Base-by-base conservation (phyloP, 1,284 basidiomycete species). In the Malassezia japonica region DNA sequence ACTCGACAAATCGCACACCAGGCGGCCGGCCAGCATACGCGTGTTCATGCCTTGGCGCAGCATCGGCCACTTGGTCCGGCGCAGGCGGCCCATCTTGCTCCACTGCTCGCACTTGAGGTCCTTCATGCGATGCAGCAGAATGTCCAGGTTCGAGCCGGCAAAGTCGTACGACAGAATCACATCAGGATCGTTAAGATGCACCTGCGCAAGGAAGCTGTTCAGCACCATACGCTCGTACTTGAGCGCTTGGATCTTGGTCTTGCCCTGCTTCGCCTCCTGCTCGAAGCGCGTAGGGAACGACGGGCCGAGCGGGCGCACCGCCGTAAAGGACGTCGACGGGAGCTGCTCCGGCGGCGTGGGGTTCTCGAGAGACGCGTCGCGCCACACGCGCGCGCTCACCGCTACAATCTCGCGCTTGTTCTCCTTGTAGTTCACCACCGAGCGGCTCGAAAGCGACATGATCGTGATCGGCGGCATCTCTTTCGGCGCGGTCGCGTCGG, bases 141-240 rank as follows among this genome's bases (percentile, higher is more conserved):
- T 85, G 64, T 98, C 92, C 25, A 96, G 80, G 4, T 85, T 84
- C 37, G 85, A 85, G n/a, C 87, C 90, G 10, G 88, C 77, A 73
- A 99, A 92, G 53, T 95, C 90, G 70, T 96, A 90, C 0, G 92
- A 90, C 27, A 98, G 80, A 44, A 98, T 83, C 28, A 96, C 82
- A 70, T 99, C 94, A 0, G 94, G 91, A 68, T 98, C 94, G 23
- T 86, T 80, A 65, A 84, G 84, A 69, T 86, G 81, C 28, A 96
- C 80, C 6, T 84, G 82, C 37, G 82, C 89, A 3, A 98, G 79
- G 6, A 95, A 77, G 51, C 80, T 83, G 65, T 83, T 90, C 15
- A 98, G 80, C 13, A 96, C 78, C 76, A 84, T 83, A 16, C 87
- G 82, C 72, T 98, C 92, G 58, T 67, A 70, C 53, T 70, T 68